Evolutionary conservation across 352 stramenopile genomes (phyloP).

Genomic region (Phytophthora syringae): DNA sequence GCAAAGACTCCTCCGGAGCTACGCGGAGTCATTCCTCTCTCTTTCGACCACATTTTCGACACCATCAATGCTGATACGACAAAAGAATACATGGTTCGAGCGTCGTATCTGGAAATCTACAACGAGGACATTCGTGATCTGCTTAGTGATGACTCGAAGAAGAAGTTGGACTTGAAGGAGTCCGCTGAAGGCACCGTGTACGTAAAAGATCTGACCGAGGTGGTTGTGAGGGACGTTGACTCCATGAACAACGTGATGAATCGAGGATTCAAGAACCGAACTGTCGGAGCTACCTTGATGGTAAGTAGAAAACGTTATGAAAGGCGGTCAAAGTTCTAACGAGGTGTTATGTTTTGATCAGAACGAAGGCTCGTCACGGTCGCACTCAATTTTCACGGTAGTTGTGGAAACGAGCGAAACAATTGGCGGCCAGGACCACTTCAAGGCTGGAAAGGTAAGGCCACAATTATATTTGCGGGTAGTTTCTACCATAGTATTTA

Average conservation of each 20-base stretch:
- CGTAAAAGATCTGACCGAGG: conserved; percentile 89
- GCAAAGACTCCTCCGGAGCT: conserved; percentile 78
- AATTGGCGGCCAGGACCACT: conserved; percentile 71
- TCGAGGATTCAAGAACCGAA: conserved; percentile 86
- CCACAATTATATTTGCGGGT: not conserved
- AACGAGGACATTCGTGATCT: conserved; percentile 95
- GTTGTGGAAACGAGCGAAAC: conserved; percentile 86
- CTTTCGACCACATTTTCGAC: conserved; percentile 90
- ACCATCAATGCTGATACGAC: conserved; percentile 74
- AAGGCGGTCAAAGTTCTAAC: no score
- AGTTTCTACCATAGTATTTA: not conserved
- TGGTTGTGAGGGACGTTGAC: conserved; percentile 79
- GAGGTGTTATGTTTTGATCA: no score
- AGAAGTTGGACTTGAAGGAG: conserved; percentile 89
- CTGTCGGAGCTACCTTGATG: conserved; percentile 83
- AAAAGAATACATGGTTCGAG: conserved; percentile 84
- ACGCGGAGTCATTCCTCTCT: conserved; percentile 82
- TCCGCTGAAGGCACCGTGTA: conserved; percentile 81
- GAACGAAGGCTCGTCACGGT: conserved; percentile 86
- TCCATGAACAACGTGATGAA: conserved; percentile 86
- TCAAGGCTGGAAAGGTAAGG: conserved; percentile 81
- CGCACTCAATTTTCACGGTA: conserved; percentile 89
- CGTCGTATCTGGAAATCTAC: conserved; percentile 96
- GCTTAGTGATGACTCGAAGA: conserved; percentile 79
- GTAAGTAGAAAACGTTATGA: conserved; percentile 23